Evolutionary conservation across 2,329 filamentous ascomycete genomes (phyloP).

Genomic region (Verticillium nonalfalfae): DNA sequence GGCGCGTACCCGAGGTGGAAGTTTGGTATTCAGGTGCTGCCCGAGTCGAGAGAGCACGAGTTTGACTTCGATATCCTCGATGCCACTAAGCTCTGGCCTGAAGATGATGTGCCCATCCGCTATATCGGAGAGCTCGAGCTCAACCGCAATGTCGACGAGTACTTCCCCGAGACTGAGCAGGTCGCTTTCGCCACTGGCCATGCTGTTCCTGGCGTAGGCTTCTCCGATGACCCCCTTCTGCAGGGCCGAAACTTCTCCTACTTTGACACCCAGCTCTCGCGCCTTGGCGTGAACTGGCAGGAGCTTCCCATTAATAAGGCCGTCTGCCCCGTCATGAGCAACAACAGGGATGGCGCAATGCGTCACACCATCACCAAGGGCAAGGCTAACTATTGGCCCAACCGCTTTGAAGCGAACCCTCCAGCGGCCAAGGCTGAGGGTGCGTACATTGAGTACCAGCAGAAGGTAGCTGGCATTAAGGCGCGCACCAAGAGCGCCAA

Average conservation of each 20-base stretch:
- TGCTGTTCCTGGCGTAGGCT: slow-evolving; percentile 71
- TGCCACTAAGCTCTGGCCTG: slow-evolving; percentile 80
- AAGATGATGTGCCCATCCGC: slow-evolving; percentile 66
- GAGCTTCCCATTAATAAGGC: slow-evolving; percentile 73
- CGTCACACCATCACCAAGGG: slow-evolving; percentile 69
- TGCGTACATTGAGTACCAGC: slow-evolving; percentile 62
- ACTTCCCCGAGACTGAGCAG: slow-evolving; percentile 77
- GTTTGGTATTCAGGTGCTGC: slow-evolving; percentile 73
- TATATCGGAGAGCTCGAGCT: slow-evolving; percentile 77
- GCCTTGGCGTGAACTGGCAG: slow-evolving; percentile 69
- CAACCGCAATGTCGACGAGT: slow-evolving; percentile 75
- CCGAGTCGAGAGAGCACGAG: slow-evolving; percentile 63
- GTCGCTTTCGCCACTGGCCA: slow-evolving; percentile 77
- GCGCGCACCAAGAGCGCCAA: slow-evolving; percentile 61
- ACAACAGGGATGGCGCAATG: slow-evolving; percentile 68
- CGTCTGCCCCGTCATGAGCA: slow-evolving; percentile 68
- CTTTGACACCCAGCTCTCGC: slow-evolving; percentile 61
- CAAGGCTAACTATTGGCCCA: slow-evolving; percentile 75
- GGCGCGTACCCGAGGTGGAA: slow-evolving; percentile 72
- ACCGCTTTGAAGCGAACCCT: slow-evolving; percentile 57
- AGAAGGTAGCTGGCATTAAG: slow-evolving; percentile 65
- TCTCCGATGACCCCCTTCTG: slow-evolving; percentile 67
- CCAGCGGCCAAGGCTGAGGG: slow-evolving; percentile 57
- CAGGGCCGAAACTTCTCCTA: slow-evolving; percentile 69
- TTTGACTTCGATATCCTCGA: slow-evolving; percentile 86